These are phyloP conservation scores for Oldenlandia corymbosa DNA, from an alignment of 257 asterid genomes.

Conservation along the genomic window DNA sequence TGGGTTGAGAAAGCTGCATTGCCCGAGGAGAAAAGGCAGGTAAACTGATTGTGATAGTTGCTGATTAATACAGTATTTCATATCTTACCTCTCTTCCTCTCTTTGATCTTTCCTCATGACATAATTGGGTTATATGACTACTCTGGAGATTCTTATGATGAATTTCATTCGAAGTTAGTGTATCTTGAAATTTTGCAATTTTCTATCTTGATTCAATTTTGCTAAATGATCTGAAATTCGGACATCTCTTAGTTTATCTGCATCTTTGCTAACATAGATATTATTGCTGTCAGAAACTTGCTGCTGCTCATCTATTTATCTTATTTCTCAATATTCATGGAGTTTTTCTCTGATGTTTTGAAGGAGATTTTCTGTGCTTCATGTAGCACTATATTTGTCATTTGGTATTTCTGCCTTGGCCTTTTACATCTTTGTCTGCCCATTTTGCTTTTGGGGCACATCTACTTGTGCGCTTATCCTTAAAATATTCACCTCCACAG, in stretches of 20 bases:
- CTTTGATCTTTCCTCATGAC: not conserved
- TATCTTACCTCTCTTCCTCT: not conserved
- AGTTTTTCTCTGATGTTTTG: not conserved
- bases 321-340: not conserved
- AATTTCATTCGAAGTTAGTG: not conserved
- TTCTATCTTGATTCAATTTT: not conserved
- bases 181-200: not conserved
- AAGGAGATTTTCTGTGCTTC: not conserved
- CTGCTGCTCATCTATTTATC: not conserved
- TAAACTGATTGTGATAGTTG: constrained; percentile 17
- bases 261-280: too few species aligned
- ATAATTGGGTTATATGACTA: not conserved
- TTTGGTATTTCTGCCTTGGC: too few species aligned
- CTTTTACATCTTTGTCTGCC: not conserved
- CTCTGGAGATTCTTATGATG: not conserved
- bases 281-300: too few species aligned
- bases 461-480: too few species aligned
- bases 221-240: not conserved
- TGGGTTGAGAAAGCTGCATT: constrained; percentile 76
- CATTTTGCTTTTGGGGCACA: not conserved
- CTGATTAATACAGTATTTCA: not conserved
- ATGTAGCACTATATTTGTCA: not conserved
- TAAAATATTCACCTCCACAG: constrained; percentile 33
- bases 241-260: not conserved
- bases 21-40: constrained; percentile 78